These are phyloP conservation scores for Hippophae gyantsensis DNA, from an alignment of 306 rosid species.

Conservation along the genomic window DNA sequence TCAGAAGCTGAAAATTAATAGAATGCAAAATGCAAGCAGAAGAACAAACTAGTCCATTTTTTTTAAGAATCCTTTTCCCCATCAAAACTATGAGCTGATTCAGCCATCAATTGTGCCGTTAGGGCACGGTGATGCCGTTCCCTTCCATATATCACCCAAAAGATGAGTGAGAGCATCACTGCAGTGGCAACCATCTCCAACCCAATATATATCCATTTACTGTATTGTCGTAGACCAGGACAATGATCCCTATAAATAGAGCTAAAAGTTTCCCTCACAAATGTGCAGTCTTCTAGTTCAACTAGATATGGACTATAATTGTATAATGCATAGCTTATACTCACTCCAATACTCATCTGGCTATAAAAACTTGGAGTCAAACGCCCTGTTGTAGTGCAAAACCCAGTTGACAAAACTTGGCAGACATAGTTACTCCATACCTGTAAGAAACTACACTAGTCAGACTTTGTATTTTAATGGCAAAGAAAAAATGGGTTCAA, in stretches of 20 bases:
- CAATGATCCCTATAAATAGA: slow-evolving; percentile 29
- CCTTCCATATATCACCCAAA: slow-evolving; percentile 44
- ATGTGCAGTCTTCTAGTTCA: slow-evolving; percentile 47
- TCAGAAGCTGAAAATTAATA: neutral
- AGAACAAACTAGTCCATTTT: too few species aligned
- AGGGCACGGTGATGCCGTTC: slow-evolving; percentile 30
- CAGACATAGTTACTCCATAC: slow-evolving; percentile 41
- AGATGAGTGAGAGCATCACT: slow-evolving; percentile 43
- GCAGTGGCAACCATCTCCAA: slow-evolving; percentile 35
- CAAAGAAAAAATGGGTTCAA: neutral
- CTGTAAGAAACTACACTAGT: slow-evolving; percentile 17
- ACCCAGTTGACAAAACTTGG: slow-evolving; percentile 27
- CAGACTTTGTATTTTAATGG: neutral
- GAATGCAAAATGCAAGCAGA: too few species aligned
- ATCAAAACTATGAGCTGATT: slow-evolving; percentile 16
- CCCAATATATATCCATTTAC: slow-evolving; percentile 31
- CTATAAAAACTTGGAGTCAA: slow-evolving; percentile 38
- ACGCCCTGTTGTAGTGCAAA: slow-evolving; percentile 47
- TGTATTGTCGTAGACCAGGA: slow-evolving; percentile 30
- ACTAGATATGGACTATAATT: slow-evolving; percentile 34
- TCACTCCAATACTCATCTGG: slow-evolving; percentile 32
- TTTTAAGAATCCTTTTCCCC: slow-evolving; percentile 19
- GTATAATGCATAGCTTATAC: slow-evolving; percentile 25
- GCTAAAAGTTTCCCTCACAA: slow-evolving; percentile 33
- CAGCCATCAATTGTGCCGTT: neutral